A percentile compares a stretch with the other conserved stretches of the same genome.
Conservation (phyloP, 306 rosid species). For the Heteromeles arbutifolia region DNA sequence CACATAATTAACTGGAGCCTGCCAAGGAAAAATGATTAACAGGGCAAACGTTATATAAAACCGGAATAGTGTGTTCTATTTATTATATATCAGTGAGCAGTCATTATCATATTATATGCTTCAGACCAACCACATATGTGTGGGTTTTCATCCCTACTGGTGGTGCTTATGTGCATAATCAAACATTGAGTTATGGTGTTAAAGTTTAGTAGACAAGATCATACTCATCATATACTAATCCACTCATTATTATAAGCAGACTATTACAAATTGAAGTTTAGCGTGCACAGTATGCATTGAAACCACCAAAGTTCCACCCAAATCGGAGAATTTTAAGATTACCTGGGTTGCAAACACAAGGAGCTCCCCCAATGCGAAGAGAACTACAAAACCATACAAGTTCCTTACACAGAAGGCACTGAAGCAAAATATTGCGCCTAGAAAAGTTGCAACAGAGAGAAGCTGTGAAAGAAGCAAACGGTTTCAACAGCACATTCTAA, state of each 20-base stretch:
- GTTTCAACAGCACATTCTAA: slow-evolving; percentile 2
- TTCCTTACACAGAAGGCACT: slow-evolving; percentile 62
- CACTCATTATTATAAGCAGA: not conserved
- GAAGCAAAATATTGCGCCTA: slow-evolving; percentile 81
- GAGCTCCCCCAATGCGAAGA: slow-evolving; percentile 77
- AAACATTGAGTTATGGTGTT: not conserved
- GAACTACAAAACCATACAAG: slow-evolving; percentile 55
- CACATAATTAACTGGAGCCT: slow-evolving; percentile 94
- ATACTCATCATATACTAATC: not conserved
- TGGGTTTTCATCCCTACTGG: not conserved
- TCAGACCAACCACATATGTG: not conserved
- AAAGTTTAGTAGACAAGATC: not conserved
- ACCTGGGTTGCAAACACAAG: slow-evolving; percentile 86
- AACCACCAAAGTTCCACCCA: slow-evolving; percentile 2
- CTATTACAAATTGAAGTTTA: not conserved
- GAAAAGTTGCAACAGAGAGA: slow-evolving; percentile 72
- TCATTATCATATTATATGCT: not conserved
- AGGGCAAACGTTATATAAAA: not conserved
- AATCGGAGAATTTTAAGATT: slow-evolving; percentile 10
- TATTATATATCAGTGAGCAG: not conserved
- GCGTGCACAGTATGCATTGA: not conserved
- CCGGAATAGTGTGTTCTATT: not conserved
- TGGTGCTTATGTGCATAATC: not conserved
- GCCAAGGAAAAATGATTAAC: slow-evolving; percentile 26
- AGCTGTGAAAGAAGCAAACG: slow-evolving; percentile 48